These are phyloP conservation scores for Sporobolus alterniflorus DNA, from an alignment of 202 grass and related monocot genomes.

Conservation along the genomic window DNA sequence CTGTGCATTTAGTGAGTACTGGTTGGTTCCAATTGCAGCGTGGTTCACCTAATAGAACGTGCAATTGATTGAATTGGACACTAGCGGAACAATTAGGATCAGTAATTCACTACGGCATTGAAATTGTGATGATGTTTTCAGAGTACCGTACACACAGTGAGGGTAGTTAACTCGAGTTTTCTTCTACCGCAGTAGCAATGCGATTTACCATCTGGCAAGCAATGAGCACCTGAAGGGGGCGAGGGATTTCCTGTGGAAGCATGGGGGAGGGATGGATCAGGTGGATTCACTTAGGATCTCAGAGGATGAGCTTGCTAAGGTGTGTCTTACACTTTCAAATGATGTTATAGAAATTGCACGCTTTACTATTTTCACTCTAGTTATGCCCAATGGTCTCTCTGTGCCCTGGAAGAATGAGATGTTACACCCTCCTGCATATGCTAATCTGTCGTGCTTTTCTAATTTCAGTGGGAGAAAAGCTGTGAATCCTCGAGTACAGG, in stretches of 20 bases:
- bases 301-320: conserved; percentile 69
- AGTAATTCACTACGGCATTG: not conserved
- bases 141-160: not conserved
- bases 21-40: not conserved
- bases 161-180: not conserved
- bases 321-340: conserved; percentile 29
- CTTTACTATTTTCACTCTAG: not conserved
- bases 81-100: not conserved
- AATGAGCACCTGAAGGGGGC: conserved; percentile 56
- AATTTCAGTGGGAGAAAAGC: conserved; percentile 91
- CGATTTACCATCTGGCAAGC: conserved; percentile 74
- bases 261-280: conserved; percentile 70
- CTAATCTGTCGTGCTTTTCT: conserved; percentile 24
- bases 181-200: conserved; percentile 62
- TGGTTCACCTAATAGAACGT: not conserved
- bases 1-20: not conserved
- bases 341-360: not conserved
- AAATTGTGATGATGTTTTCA: not conserved
- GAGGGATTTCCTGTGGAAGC: conserved; percentile 77
- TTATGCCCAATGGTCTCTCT: not conserved
- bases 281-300: conserved; percentile 71
- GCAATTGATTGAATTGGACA: not conserved
- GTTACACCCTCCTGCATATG: conserved; percentile 12
- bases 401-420: conserved; percentile 8
- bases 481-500: conserved; percentile 53